Evolutionary conservation across 2,329 filamentous ascomycete genomes (phyloP).

Genomic region (Fusarium humuli): DNA sequence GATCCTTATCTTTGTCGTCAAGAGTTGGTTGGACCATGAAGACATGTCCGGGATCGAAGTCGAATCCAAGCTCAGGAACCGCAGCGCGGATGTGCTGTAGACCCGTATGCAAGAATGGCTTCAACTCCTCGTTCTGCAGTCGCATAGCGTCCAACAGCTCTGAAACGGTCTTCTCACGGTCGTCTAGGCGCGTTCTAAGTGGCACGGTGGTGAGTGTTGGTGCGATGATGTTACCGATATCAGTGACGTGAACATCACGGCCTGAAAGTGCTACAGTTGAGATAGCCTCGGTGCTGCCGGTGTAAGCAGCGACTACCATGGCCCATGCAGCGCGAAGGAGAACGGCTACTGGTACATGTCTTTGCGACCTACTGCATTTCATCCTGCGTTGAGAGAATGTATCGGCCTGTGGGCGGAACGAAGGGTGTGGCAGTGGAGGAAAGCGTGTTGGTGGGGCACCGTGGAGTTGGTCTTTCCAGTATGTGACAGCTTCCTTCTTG

Average conservation of each 20-base stretch:
- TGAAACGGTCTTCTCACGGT: no score
- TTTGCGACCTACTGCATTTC: no score
- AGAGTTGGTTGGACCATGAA: slow-evolving; percentile 1
- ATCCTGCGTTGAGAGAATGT: background rate
- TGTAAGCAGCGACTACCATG: slow-evolving; percentile 1
- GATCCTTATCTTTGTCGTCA: background rate
- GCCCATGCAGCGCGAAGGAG: slow-evolving; percentile 9
- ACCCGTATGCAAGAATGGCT: background rate
- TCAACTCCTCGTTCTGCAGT: no score
- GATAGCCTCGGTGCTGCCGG: background rate
- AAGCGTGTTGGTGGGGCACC: background rate
- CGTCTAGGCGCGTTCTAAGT: no score
- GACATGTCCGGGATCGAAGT: slow-evolving; percentile 2
- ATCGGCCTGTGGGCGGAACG: no score
- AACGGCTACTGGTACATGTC: background rate
- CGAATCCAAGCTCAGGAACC: background rate
- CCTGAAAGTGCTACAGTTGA: slow-evolving; percentile 1
- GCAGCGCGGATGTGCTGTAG: slow-evolving; percentile 1
- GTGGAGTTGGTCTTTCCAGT: background rate
- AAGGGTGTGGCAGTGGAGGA: background rate
- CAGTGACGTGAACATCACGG: background rate
- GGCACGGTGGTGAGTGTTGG: slow-evolving; percentile 5
- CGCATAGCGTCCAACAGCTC: no score
- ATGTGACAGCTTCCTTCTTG: background rate
- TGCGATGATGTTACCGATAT: background rate